phyloP scores from a whole-genome alignment of 768 basidiomycete species.

The Rhizopogon sp. region DNA sequence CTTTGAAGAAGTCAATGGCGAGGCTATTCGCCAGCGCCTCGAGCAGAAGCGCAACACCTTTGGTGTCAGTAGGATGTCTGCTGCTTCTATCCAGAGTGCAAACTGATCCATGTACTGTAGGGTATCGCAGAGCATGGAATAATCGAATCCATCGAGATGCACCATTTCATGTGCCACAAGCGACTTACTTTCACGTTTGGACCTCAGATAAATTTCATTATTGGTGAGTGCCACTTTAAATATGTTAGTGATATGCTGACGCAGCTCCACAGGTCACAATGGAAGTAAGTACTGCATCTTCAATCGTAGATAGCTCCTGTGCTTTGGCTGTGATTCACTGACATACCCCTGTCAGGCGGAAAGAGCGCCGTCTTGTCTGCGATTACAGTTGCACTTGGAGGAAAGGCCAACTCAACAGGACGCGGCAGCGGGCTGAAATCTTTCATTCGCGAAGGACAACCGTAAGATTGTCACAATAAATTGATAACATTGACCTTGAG shows the following conservation, averaged over 20 bases:
- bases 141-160: conserved; percentile 80
- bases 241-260: conserved; percentile 1
- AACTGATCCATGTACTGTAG: conserved; percentile 32
- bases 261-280: conserved; percentile 62
- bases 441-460: conserved; percentile 80
- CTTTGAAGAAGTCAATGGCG: conserved; percentile 60
- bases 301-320: background rate
- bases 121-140: conserved; percentile 82
- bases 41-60: conserved; percentile 37
- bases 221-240: conserved; percentile 45
- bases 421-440: conserved; percentile 81
- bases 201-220: conserved; percentile 95
- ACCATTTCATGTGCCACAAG: conserved; percentile 96
- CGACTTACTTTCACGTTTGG: conserved; percentile 81
- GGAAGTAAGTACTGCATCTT: conserved; percentile 62
- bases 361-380: conserved; percentile 94
- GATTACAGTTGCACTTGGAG: conserved; percentile 89
- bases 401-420: conserved; percentile 88
- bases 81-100: conserved; percentile 4
- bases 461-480: conserved; percentile 40
- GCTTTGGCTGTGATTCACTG: background rate
- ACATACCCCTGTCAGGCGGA: conserved; percentile 53
- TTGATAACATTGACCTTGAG: background rate
- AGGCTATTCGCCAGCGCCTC: conserved; percentile 49
- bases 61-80: conserved; percentile 44